Evolutionary conservation across 2,329 filamentous ascomycete genomes (phyloP).

Genomic region (Domatiomyces catenatus): DNA sequence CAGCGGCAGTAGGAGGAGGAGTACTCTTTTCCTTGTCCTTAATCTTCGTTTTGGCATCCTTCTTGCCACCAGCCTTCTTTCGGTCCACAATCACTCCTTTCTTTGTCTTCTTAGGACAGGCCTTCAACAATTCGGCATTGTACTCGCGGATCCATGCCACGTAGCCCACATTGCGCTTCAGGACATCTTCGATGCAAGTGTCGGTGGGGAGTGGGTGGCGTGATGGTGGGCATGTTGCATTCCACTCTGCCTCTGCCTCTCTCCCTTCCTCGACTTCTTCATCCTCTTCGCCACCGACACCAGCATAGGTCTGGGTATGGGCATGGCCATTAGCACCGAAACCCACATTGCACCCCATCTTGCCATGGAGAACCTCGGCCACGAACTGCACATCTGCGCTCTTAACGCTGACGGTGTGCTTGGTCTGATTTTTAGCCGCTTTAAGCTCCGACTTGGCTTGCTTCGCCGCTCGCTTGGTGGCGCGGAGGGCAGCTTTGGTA

Average conservation of each 20-base stretch:
- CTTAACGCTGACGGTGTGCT: constrained; percentile 9
- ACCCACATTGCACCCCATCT: neutral
- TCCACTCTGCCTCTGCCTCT: neutral
- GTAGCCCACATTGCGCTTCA: constrained; percentile 13
- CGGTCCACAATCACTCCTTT: constrained; percentile 7
- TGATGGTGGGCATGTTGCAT: neutral
- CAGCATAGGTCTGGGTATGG: neutral
- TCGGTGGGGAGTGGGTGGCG: constrained; percentile 14
- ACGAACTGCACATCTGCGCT: constrained; percentile 11
- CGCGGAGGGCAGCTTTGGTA: constrained; percentile 13
- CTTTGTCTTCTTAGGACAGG: neutral
- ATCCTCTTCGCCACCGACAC: neutral
- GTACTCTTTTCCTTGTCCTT: constrained; percentile 3
- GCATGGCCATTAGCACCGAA: no score
- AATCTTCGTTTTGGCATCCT: neutral
- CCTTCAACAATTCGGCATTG: constrained; percentile 11
- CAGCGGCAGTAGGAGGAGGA: neutral
- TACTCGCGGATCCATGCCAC: constrained; percentile 12
- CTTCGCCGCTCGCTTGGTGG: constrained; percentile 14
- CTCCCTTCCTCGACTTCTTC: neutral
- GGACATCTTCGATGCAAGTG: constrained; percentile 16
- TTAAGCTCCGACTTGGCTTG: constrained; percentile 12
- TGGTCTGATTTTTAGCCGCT: constrained; percentile 15
- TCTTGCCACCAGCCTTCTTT: neutral
- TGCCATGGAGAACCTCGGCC: constrained; percentile 11